Conservation (phyloP, 805 yeast genomes). For the Kodamaea sagamina region DNA sequence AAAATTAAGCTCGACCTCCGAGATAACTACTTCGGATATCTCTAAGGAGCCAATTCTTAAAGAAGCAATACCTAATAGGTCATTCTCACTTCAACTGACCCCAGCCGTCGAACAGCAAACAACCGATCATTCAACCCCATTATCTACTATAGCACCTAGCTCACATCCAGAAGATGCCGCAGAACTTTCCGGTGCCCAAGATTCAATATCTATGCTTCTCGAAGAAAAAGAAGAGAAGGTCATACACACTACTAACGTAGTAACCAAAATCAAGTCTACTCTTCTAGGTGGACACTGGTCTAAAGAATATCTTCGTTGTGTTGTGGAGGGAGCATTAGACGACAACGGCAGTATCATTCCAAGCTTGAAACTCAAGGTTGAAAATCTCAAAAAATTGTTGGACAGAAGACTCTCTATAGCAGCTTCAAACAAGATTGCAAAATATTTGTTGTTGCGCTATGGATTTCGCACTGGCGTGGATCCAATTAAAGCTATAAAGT, state of each 20-base stretch:
- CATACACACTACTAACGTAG: neutral
- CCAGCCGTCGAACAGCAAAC: too few relatives aligned
- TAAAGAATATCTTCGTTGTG: conserved; percentile 18
- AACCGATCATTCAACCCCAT: too few relatives aligned
- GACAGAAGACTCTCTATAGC: conserved; percentile 14
- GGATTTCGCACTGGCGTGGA: conserved; percentile 15
- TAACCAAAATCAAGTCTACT: neutral
- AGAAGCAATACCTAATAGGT: too few relatives aligned
- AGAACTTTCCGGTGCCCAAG: too few relatives aligned
- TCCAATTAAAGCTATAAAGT: conserved; percentile 10
- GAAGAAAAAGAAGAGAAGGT: neutral
- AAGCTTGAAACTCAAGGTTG: conserved; percentile 3
- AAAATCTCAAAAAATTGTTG: conserved; percentile 16
- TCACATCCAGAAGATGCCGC: too few relatives aligned
- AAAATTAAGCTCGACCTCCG: too few relatives aligned
- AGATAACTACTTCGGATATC: too few relatives aligned
- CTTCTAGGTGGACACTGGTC: conserved; percentile 22
- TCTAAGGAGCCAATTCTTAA: too few relatives aligned
- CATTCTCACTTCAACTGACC: too few relatives aligned
- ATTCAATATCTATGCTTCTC: too few relatives aligned
- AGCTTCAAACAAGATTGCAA: conserved; percentile 14
- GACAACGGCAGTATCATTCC: conserved; percentile 11
- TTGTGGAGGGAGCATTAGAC: conserved; percentile 12
- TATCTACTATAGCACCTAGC: too few relatives aligned
- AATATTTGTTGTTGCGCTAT: conserved; percentile 22